A percentile compares a stretch with the other conserved stretches of the same genome.
Evolutionary conservation across 129 eudicot species (phyloP).

Genomic region (Mikania micrantha): DNA sequence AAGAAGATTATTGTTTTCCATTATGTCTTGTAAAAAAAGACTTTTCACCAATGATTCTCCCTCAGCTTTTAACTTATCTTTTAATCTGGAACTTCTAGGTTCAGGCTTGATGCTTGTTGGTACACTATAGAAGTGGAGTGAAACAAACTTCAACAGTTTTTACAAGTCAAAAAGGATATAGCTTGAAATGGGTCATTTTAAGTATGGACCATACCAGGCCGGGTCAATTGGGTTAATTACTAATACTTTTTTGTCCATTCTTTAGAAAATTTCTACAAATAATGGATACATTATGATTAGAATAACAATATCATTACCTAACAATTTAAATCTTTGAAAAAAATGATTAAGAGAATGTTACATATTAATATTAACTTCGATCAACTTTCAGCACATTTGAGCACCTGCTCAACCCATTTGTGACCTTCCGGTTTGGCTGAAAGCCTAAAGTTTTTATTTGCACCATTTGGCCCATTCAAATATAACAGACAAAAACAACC

Average conservation of each 20-base stretch:
- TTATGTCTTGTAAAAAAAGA: conserved; percentile 63
- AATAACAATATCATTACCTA: background rate
- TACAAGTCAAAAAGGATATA: background rate
- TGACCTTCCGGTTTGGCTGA: background rate
- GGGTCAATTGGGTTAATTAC: background rate
- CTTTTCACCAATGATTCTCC: conserved; percentile 77
- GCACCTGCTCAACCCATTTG: background rate
- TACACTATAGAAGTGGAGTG: conserved; percentile 37
- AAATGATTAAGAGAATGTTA: background rate
- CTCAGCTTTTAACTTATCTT: conserved; percentile 70
- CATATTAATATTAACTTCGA: background rate
- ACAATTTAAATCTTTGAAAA: background rate
- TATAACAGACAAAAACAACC: background rate
- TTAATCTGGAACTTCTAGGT: conserved; percentile 80
- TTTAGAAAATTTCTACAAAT: background rate
- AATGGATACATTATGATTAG: background rate
- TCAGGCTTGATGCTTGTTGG: conserved; percentile 47
- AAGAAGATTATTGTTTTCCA: conserved; percentile 59
- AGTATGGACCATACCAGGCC: background rate
- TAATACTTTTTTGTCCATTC: conserved; percentile 3
- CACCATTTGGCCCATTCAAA: background rate
- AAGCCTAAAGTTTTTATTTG: background rate
- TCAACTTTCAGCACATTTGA: background rate
- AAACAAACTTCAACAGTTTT: conserved; percentile 6
- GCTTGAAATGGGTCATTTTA: background rate